A percentile compares a stretch with the other conserved stretches of the same genome.
Evolutionary conservation across 768 basidiomycete species (phyloP).

Genomic region (Leccinum subtestaceum): DNA sequence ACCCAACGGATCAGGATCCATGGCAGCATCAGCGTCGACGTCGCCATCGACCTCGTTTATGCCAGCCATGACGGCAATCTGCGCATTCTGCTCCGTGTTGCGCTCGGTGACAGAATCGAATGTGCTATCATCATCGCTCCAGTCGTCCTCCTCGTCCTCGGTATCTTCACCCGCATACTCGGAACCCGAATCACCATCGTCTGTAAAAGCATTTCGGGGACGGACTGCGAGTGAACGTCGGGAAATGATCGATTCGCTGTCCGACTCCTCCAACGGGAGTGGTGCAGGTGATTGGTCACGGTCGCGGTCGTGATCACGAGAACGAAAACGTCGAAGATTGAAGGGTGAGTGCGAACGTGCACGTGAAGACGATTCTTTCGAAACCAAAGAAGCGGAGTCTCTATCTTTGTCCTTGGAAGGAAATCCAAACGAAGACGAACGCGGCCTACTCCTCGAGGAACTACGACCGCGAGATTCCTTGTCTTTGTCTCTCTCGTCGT

Average conservation of each 20-base stretch:
- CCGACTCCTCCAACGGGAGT: conserved; percentile 54
- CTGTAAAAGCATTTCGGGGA: conserved; percentile 62
- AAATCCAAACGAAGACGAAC: conserved; percentile 50
- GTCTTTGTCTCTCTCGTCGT: conserved; percentile 38
- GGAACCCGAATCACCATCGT: conserved; percentile 62
- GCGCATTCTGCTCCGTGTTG: conserved; percentile 84
- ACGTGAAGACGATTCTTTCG: conserved; percentile 50
- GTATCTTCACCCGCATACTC: conserved; percentile 49
- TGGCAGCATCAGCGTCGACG: conserved; percentile 49
- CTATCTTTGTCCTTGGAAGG: conserved; percentile 33
- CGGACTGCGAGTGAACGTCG: conserved; percentile 41
- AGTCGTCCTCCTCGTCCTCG: conserved; percentile 59
- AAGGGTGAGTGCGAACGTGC: conserved; percentile 83
- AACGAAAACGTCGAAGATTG: conserved; percentile 62
- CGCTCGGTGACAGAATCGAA: conserved; percentile 82
- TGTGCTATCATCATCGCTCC: conserved; percentile 51
- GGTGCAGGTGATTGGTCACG: conserved; percentile 56
- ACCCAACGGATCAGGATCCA: conserved; percentile 80
- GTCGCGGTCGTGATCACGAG: conserved; percentile 51
- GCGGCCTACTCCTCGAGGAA: conserved; percentile 40
- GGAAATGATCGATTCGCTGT: conserved; percentile 40
- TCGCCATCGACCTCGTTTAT: conserved; percentile 38
- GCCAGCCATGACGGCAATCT: conserved; percentile 36
- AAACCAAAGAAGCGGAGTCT: conserved; percentile 37
- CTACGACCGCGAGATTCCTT: conserved; percentile 53